Percentiles rank a stretch among this genome's conserved stretches.
Conservation (phyloP, 2,329 filamentous ascomycete species). For the Aschersonia sp. region DNA sequence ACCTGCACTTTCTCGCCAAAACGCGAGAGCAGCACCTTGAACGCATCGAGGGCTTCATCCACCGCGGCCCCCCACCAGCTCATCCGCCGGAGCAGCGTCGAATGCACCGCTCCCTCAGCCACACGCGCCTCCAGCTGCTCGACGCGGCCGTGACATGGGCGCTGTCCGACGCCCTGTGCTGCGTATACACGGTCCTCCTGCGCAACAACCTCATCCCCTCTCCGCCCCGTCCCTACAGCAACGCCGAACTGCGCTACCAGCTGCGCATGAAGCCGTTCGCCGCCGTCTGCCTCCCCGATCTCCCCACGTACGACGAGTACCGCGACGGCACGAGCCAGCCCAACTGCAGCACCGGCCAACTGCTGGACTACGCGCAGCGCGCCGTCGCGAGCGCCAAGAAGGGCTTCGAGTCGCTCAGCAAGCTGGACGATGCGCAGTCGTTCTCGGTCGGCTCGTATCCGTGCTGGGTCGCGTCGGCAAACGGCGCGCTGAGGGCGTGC, state of each 20-base stretch:
- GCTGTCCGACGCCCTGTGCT: conserved; percentile 36
- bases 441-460: conserved; percentile 43
- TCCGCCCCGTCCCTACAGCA: conserved; percentile 48
- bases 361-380: conserved; percentile 30
- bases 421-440: conserved; percentile 33
- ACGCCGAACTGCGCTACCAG: conserved; percentile 57
- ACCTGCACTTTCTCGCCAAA: conserved; percentile 60
- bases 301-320: conserved; percentile 52
- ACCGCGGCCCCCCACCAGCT: conserved; percentile 27
- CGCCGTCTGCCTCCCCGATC: conserved; percentile 48
- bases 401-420: conserved; percentile 41
- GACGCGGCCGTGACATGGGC: conserved; percentile 50
- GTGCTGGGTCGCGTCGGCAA: conserved; percentile 45
- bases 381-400: conserved; percentile 33
- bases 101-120: conserved; percentile 29
- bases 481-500: conserved; percentile 50
- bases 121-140: conserved; percentile 44
- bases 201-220: conserved; percentile 40
- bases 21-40: conserved; percentile 55
- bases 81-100: conserved; percentile 1
- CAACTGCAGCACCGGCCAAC: conserved; percentile 19
- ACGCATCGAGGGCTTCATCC: conserved; percentile 54
- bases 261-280: conserved; percentile 78
- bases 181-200: conserved; percentile 51
- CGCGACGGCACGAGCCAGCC: conserved; percentile 23